Conservation (phyloP, 176 grass and related monocot genomes). For the Bromus sterilis region DNA sequence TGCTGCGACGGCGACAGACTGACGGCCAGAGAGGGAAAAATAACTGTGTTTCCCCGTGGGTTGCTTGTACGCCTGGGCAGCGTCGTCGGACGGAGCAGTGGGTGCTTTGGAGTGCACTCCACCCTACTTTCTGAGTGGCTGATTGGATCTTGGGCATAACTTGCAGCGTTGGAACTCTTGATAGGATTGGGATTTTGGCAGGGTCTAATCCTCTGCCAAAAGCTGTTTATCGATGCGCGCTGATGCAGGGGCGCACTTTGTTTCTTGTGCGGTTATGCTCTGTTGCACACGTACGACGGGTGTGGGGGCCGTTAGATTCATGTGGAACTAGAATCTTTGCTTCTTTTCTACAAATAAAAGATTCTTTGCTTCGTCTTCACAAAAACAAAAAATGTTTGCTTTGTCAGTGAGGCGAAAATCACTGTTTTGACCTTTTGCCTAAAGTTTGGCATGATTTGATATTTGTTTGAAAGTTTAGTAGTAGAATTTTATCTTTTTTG, state of each 20-base stretch:
- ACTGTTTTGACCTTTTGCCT: too few species aligned
- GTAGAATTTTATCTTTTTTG: too few species aligned
- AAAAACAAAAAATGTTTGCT: too few species aligned
- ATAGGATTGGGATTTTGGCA: background rate
- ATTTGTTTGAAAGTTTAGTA: too few species aligned
- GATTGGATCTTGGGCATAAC: background rate
- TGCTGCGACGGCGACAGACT: slow-evolving; percentile 19
- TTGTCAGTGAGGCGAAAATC: too few species aligned
- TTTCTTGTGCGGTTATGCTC: background rate
- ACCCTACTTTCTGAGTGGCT: background rate
- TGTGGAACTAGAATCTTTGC: background rate
- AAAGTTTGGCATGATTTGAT: too few species aligned
- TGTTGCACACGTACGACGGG: background rate
- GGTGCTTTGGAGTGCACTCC: slow-evolving; percentile 39
- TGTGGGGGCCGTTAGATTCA: background rate
- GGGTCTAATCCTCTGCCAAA: background rate
- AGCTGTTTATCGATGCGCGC: background rate
- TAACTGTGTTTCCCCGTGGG: background rate
- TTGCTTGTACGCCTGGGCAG: slow-evolving; percentile 46
- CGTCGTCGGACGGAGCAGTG: background rate
- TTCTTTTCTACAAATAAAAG: too few species aligned
- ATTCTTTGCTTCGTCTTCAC: too few species aligned
- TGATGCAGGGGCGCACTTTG: background rate
- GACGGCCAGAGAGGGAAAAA: background rate
- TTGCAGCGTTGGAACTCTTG: slow-evolving; percentile 12